Conservation (phyloP, 345 rosid species). For the Salix dunnii region DNA sequence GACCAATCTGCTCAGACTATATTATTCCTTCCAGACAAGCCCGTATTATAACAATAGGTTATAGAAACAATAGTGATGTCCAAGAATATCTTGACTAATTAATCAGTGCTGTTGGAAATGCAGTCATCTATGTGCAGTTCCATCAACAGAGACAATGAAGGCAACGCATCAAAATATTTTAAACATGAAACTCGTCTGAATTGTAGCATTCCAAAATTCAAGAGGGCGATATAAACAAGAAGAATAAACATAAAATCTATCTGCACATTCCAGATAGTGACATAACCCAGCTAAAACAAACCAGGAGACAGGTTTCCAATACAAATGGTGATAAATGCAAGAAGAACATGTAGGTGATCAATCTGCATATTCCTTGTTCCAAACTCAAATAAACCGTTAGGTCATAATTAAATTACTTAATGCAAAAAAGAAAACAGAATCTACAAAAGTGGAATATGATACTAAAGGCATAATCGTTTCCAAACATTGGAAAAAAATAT, state of each 20-base stretch:
- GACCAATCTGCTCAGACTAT: neutral
- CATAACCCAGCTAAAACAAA: neutral
- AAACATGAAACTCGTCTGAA: neutral
- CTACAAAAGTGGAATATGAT: neutral
- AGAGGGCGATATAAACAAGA: slow-evolving; percentile 2
- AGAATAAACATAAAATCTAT: neutral
- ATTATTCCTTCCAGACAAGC: slow-evolving; percentile 11
- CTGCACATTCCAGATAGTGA: neutral
- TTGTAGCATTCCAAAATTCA: slow-evolving; percentile 4
- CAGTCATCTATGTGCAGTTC: neutral
- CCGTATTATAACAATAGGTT: neutral
- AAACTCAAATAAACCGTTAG: neutral
- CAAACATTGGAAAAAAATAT: neutral
- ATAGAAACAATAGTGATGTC: neutral
- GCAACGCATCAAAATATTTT: neutral
- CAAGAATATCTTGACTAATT: slow-evolving; percentile 14
- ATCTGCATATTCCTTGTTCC: slow-evolving; percentile 10
- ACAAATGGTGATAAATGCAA: neutral
- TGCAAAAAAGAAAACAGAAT: neutral
- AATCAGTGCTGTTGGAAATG: slow-evolving; percentile 9
- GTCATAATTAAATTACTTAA: neutral
- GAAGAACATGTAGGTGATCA: neutral
- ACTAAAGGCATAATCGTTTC: neutral
- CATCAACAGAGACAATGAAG: slow-evolving; percentile 6
- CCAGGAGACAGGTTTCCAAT: neutral